Percentiles rank a stretch among this genome's conserved stretches.
phyloP scores from a whole-genome alignment of 768 basidiomycete genomes.

The Cubamyces lactineus region DNA sequence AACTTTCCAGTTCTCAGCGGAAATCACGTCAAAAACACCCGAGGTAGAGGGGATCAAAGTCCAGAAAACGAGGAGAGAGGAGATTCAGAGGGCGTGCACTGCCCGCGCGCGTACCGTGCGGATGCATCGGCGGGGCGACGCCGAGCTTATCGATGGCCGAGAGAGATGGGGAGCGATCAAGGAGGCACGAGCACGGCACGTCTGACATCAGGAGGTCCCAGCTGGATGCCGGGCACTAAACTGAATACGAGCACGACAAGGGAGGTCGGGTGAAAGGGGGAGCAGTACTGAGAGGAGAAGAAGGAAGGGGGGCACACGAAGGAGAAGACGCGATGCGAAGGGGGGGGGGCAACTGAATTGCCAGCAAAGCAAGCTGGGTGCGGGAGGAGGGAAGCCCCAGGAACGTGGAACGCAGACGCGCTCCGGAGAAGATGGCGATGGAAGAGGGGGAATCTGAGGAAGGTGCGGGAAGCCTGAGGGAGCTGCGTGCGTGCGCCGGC shows the following conservation, averaged over 20 bases:
- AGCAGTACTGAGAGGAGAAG: background rate
- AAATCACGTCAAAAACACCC: too few species aligned
- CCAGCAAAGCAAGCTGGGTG: background rate
- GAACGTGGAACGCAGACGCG: too few species aligned
- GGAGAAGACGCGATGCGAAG: background rate
- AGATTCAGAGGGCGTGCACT: too few species aligned
- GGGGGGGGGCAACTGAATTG: background rate
- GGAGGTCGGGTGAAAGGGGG: background rate
- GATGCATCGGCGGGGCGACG: background rate
- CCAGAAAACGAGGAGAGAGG: too few species aligned
- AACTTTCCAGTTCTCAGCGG: too few species aligned
- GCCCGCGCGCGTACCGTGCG: slow-evolving; percentile 1
- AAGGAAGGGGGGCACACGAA: background rate
- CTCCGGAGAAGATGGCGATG: too few species aligned
- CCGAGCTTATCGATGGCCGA: slow-evolving; percentile 16
- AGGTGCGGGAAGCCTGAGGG: background rate
- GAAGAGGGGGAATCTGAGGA: background rate
- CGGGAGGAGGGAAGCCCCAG: background rate
- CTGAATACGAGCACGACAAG: slow-evolving; percentile 1
- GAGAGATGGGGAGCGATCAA: background rate
- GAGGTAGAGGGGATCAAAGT: too few species aligned
- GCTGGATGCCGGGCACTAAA: background rate
- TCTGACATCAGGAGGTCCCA: background rate
- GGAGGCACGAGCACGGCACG: background rate
- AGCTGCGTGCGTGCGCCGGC: background rate